phyloP scores from a whole-genome alignment of 768 basidiomycete species.

The Pisolithus sp. region DNA sequence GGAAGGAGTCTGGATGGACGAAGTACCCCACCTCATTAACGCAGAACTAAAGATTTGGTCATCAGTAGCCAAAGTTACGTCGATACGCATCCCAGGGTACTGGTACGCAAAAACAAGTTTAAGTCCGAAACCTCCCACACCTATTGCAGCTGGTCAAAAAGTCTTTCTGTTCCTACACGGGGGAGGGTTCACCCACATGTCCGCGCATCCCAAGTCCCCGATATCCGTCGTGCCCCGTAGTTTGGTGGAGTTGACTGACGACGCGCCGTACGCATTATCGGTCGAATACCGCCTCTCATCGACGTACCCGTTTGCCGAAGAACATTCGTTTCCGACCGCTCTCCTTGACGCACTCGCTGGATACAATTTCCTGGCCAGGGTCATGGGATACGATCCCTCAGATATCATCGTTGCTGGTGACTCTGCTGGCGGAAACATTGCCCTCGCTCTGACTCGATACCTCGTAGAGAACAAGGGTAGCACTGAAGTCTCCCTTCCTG shows the following conservation, averaged over 20 bases:
- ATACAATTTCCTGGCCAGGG: constrained; percentile 61
- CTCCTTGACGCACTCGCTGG: constrained; percentile 70
- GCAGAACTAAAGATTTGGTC: constrained; percentile 25
- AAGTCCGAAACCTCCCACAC: constrained; percentile 25
- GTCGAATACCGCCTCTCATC: constrained; percentile 70
- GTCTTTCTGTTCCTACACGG: constrained; percentile 61
- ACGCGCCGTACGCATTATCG: constrained; percentile 46
- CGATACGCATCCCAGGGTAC: constrained; percentile 48
- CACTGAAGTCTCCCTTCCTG: constrained; percentile 27
- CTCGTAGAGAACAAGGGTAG: constrained; percentile 43
- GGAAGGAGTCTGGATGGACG: constrained; percentile 29
- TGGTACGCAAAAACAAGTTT: constrained; percentile 44
- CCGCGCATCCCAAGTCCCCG: constrained; percentile 50
- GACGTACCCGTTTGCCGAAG: constrained; percentile 32
- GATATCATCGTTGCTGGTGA: constrained; percentile 68
- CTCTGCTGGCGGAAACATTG: constrained; percentile 74
- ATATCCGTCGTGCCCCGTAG: constrained; percentile 41
- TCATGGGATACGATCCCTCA: constrained; percentile 47
- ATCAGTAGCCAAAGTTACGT: constrained; percentile 30
- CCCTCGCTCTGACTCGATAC: constrained; percentile 55
- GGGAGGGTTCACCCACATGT: constrained; percentile 48
- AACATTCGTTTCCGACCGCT: constrained; percentile 66
- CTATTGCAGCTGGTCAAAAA: constrained; percentile 45
- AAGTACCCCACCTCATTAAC: constrained; percentile 23
- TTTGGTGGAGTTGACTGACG: constrained; percentile 38